These are phyloP conservation scores for Pulicaria dysenterica DNA, from an alignment of 129 eudicot species.

Conservation along the genomic window DNA sequence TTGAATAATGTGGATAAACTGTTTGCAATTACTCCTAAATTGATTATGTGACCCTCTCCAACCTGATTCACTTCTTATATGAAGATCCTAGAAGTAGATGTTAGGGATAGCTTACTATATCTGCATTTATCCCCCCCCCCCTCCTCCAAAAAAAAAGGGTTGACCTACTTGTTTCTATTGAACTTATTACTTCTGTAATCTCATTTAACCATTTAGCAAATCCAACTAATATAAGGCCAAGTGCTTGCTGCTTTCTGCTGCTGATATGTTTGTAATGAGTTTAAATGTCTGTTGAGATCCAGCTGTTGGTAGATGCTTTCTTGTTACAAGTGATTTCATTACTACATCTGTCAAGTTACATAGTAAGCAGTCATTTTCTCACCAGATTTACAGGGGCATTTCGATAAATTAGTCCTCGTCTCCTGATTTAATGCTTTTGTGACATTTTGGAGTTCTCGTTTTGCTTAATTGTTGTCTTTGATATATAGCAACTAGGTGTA, in stretches of 20 bases:
- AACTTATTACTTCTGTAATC: neutral
- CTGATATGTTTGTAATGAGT: conserved; percentile 3
- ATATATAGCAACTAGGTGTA: conserved; percentile 27
- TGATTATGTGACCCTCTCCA: too few species aligned
- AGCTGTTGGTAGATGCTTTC: neutral
- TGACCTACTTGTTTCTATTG: neutral
- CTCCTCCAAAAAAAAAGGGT: too few species aligned
- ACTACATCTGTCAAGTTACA: too few species aligned
- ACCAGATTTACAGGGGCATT: too few species aligned
- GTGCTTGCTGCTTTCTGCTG: conserved; percentile 11
- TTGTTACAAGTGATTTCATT: neutral
- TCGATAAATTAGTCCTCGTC: too few species aligned
- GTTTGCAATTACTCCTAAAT: too few species aligned
- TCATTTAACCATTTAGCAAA: neutral
- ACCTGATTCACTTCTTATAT: neutral
- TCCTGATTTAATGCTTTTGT: too few species aligned
- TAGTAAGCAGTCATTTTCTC: too few species aligned
- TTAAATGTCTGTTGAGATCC: neutral
- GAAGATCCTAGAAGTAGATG: neutral
- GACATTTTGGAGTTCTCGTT: too few species aligned
- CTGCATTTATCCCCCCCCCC: neutral
- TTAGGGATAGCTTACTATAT: neutral
- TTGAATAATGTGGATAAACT: too few species aligned
- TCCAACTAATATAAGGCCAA: neutral
- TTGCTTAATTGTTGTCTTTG: neutral